phyloP scores from a whole-genome alignment of 192 early-diverging fungal genomes.

The Linnemannia hyalina region DNA sequence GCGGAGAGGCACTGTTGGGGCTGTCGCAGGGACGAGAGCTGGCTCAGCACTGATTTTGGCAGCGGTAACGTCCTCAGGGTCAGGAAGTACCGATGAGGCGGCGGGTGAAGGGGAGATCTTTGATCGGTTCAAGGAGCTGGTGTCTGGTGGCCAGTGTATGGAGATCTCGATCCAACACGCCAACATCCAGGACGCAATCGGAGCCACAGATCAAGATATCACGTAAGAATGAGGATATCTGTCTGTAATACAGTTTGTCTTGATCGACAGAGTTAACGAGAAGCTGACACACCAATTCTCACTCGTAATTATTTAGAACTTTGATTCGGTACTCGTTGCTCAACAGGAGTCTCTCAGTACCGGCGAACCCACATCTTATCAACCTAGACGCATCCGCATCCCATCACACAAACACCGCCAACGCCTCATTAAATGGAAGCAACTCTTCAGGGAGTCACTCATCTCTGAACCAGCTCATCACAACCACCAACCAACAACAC shows the following conservation, averaged over 20 bases:
- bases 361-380: conserved; percentile 51
- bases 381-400: conserved; percentile 23
- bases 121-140: conserved; percentile 54
- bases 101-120: conserved; percentile 18
- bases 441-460: conserved; percentile 18
- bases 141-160: conserved; percentile 27
- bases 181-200: conserved; percentile 31
- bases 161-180: conserved; percentile 55
- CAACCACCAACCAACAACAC: conserved; percentile 37
- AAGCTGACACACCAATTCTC: background rate
- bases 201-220: conserved; percentile 55
- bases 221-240: conserved; percentile 27
- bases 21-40: background rate
- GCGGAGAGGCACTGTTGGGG: background rate
- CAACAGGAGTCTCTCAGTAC: conserved; percentile 31
- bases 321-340: conserved; percentile 46
- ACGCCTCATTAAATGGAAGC: background rate
- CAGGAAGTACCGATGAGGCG: background rate
- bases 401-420: background rate
- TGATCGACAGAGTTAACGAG: too few relatives aligned
- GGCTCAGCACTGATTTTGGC: background rate
- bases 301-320: conserved; percentile 7
- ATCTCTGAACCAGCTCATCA: conserved; percentile 48
- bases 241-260: background rate
- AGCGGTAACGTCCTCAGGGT: background rate